A percentile compares a stretch with the other conserved stretches of the same genome.
phyloP scores from a whole-genome alignment of 441 rosid genomes.

The Adansonia madagascariensis region DNA sequence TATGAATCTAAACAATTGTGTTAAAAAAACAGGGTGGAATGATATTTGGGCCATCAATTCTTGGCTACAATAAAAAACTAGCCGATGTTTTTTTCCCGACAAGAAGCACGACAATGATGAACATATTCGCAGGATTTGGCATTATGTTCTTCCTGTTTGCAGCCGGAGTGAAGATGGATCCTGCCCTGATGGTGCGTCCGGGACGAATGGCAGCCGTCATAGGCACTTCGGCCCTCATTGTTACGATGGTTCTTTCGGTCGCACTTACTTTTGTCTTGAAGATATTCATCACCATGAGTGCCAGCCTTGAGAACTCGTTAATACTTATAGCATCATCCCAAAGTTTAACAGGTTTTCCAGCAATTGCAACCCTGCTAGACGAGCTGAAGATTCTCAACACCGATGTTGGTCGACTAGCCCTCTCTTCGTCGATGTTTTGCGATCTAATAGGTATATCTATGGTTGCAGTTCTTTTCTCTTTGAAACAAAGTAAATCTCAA shows the following conservation, averaged over 20 bases:
- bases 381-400: slow-evolving; percentile 47
- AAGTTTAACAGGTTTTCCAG: slow-evolving; percentile 39
- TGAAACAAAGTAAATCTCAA: background rate
- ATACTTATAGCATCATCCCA: slow-evolving; percentile 33
- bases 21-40: slow-evolving; percentile 38
- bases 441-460: slow-evolving; percentile 23
- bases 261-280: slow-evolving; percentile 8
- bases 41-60: slow-evolving; percentile 41
- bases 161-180: slow-evolving; percentile 37
- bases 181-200: slow-evolving; percentile 36
- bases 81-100: slow-evolving; percentile 33
- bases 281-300: slow-evolving; percentile 22
- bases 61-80: slow-evolving; percentile 23
- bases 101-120: slow-evolving; percentile 25
- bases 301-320: slow-evolving; percentile 22
- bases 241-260: slow-evolving; percentile 4
- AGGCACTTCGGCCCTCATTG: slow-evolving; percentile 29
- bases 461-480: background rate
- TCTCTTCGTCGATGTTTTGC: slow-evolving; percentile 37
- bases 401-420: slow-evolving; percentile 43
- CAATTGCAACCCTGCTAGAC: slow-evolving; percentile 29
- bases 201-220: slow-evolving; percentile 33
- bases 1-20: background rate
- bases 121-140: slow-evolving; percentile 36
- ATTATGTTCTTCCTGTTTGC: slow-evolving; percentile 41